Base-by-base conservation (phyloP, 305 asterid genomes). In the Rubia balearica region DNA sequence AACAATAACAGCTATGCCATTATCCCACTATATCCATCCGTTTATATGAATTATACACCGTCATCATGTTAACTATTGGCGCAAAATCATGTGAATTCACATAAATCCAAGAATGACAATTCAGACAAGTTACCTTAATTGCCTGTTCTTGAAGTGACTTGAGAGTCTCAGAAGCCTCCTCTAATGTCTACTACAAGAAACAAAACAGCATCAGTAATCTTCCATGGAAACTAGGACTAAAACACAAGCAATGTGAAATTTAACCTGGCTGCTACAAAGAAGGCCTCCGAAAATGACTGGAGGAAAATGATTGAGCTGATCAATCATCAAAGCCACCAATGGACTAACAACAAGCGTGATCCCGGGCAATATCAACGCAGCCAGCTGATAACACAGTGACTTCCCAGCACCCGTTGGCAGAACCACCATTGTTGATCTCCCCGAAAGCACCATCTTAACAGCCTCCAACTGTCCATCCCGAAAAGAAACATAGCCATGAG, bases 331-430 rank as follows among this genome's bases (percentile, higher is more conserved):
- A 70, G 99, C 89, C 55, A 94, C 87, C 74, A 94, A 83, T 74
- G 99, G 99, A 79, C 99, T 91, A 61, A 91, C 89, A 59, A 94
- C 99, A 36, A 94, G 83, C 1, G 97, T 91, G 73, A 87, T 69
- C 74, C 99, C 99, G 24, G 85, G 88, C 49, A 94, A 77, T 70
- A 91, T 85, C 76, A 94, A 49, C 4, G 99, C 93, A 6, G 97
- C 92, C 72, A 94, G 81, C 79, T 94, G 99, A 82, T 91, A 91
- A 79, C 98, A 94, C 59, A 94, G 76, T 0, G 98, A 88, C 83
- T 94, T 94, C 17, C 98, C 99, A 14, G 97, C 90, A 5, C 98
- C 98, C 2, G 99, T 94, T 9, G 99, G 98, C 84, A 94, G 81
- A 51, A 94, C 92, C 85, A 94, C 77, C 97, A 89, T 94, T 7